Percentiles rank a stretch among this genome's conserved stretches.
Conservation (phyloP, 257 asterid species). For the Cynanchum wilfordii region DNA sequence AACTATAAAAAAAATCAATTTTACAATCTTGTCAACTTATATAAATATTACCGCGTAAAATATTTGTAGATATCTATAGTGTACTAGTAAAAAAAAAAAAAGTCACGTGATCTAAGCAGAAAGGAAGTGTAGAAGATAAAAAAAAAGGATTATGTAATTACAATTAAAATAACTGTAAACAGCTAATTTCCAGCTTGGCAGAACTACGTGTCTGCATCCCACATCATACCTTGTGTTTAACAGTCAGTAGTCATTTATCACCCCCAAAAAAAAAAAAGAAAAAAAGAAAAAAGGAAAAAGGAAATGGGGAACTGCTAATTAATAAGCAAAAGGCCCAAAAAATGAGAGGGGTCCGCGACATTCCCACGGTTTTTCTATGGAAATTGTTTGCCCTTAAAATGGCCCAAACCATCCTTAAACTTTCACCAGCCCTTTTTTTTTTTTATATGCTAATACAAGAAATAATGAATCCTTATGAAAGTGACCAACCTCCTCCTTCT, state of each 20-base stretch:
- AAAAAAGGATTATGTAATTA: background rate
- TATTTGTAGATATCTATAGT: no score
- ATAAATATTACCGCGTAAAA: no score
- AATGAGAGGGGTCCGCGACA: slow-evolving; percentile 28
- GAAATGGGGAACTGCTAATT: background rate
- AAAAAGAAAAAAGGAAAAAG: background rate
- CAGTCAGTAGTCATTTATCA: background rate
- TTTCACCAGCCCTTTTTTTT: background rate
- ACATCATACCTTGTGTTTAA: background rate
- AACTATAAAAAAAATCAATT: no score
- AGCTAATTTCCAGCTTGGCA: slow-evolving; percentile 16
- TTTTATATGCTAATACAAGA: background rate
- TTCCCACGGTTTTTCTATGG: slow-evolving; percentile 35
- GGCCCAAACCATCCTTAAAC: slow-evolving; percentile 1
- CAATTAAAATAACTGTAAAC: background rate
- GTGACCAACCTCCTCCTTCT: background rate
- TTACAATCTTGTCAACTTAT: no score
- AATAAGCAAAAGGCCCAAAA: background rate
- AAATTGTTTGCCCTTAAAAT: slow-evolving; percentile 13
- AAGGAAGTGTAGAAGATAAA: no score
- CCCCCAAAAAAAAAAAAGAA: background rate
- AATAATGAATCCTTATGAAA: background rate
- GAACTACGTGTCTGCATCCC: slow-evolving; percentile 16
- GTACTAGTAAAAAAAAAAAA: background rate
- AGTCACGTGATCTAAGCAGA: background rate